These are phyloP conservation scores for Eragrostis curvula DNA, from an alignment of 176 grass and related monocot species.

Conservation along the genomic window DNA sequence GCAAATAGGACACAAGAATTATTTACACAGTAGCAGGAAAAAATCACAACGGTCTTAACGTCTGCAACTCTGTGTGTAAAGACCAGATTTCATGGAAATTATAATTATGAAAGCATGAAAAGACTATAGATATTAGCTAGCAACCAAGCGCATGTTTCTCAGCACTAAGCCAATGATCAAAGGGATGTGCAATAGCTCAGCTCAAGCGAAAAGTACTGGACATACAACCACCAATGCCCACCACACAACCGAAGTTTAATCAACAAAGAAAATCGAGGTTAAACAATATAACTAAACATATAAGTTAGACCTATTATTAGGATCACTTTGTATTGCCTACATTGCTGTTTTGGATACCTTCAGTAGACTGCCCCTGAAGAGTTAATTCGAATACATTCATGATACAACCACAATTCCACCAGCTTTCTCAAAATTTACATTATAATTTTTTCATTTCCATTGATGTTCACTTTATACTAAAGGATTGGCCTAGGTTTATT, in stretches of 20 bases:
- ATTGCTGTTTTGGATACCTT: conserved; percentile 4
- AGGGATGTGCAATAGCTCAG: conserved; percentile 16
- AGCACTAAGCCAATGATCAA: conserved; percentile 8
- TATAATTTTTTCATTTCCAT: conserved; percentile 17
- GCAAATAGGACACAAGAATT: not conserved
- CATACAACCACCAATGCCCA: not conserved
- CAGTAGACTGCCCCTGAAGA: not conserved
- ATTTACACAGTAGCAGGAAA: conserved; percentile 7
- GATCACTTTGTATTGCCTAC: not conserved
- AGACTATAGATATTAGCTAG: conserved; percentile 2
- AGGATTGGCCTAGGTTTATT: not conserved
- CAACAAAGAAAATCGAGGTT: not conserved
- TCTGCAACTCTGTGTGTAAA: not conserved
- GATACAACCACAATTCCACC: not conserved
- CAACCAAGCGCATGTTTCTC: not conserved
- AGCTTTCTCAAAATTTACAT: not conserved
- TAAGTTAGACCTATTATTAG: not conserved
- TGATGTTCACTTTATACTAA: not conserved
- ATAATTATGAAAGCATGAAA: conserved; percentile 3
- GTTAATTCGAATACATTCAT: not conserved
- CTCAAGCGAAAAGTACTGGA: not conserved
- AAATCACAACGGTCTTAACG: not conserved
- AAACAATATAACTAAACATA: not conserved
- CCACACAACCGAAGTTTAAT: not conserved
- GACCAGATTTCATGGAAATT: conserved; percentile 1